phyloP scores from a whole-genome alignment of 2,329 filamentous ascomycete species.

The Hansfordia pulvinata region DNA sequence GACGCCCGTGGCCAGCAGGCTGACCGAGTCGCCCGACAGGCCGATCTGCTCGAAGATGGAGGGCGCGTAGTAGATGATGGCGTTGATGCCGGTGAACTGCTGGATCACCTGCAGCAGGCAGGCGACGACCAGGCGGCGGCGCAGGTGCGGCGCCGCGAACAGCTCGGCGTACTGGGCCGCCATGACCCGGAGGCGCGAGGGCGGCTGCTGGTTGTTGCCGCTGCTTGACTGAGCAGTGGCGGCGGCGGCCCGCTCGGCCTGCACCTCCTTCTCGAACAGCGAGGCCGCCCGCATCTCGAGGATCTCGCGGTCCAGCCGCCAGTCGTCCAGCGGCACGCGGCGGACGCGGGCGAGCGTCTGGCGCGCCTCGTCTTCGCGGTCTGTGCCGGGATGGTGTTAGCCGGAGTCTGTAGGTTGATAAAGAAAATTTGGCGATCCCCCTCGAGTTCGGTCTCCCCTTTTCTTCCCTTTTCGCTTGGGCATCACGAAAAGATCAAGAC shows the following conservation, averaged over 20 bases:
- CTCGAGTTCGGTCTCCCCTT: too few species aligned
- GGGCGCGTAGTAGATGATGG: constrained; percentile 56
- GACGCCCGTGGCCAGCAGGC: constrained; percentile 55
- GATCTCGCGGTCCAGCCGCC: constrained; percentile 61
- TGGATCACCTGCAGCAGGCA: constrained; percentile 18
- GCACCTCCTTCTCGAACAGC: constrained; percentile 60
- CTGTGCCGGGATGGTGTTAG: too few species aligned
- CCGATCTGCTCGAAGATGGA: constrained; percentile 57
- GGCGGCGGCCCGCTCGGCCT: constrained; percentile 49
- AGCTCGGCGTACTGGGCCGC: too few species aligned
- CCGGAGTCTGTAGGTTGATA: too few species aligned
- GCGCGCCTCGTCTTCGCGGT: constrained; percentile 55
- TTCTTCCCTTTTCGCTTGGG: too few species aligned
- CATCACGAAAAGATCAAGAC: too few species aligned
- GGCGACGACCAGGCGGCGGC: constrained; percentile 50
- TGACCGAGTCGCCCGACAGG: constrained; percentile 32
- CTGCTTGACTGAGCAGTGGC: too few species aligned
- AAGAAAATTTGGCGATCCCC: too few species aligned
- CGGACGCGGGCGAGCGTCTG: constrained; percentile 50
- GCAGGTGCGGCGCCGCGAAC: constrained; percentile 53
- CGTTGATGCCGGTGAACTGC: constrained; percentile 32
- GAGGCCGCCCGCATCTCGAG: constrained; percentile 74
- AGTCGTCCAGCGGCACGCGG: constrained; percentile 44
- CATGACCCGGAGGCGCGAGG: too few species aligned
- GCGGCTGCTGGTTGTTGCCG: too few species aligned